These are phyloP conservation scores for Periglandula ipomoeae DNA, from an alignment of 2,329 filamentous ascomycete genomes.

Conservation along the genomic window DNA sequence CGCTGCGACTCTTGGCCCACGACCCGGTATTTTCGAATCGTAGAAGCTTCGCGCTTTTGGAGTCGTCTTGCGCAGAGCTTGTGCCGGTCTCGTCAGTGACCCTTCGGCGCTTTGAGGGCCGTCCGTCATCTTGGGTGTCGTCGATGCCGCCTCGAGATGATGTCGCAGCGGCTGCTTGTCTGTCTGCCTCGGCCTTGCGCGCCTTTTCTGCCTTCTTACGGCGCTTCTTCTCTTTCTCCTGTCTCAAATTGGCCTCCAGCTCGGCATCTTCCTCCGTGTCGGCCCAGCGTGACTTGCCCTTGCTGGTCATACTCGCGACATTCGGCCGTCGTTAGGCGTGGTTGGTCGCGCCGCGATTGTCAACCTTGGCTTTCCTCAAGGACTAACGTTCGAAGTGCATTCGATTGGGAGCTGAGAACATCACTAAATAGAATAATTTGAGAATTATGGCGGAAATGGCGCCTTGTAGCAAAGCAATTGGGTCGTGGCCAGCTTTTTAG, in stretches of 20 bases:
- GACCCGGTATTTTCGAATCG: constrained; percentile 54
- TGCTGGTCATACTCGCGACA: constrained; percentile 59
- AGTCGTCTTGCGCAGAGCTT: neutral
- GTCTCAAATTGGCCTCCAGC: constrained; percentile 61
- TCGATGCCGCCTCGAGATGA: constrained; percentile 5
- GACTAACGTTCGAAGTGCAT: too few relatives aligned
- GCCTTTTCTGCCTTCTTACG: constrained; percentile 75
- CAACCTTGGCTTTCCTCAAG: too few relatives aligned
- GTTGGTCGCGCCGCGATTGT: too few relatives aligned
- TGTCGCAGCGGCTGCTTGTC: neutral
- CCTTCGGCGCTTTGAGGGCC: constrained; percentile 54
- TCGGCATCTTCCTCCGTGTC: constrained; percentile 73
- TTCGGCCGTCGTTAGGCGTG: too few relatives aligned
- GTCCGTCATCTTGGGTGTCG: constrained; percentile 24
- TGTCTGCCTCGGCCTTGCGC: constrained; percentile 47
- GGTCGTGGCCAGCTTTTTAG: too few relatives aligned
- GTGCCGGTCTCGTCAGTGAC: constrained; percentile 37
- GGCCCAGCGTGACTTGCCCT: constrained; percentile 74
- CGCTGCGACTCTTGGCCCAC: constrained; percentile 65
- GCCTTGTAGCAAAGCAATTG: too few relatives aligned
- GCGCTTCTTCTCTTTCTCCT: constrained; percentile 84
- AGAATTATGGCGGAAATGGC: too few relatives aligned
- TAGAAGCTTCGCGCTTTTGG: constrained; percentile 45
- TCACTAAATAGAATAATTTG: too few relatives aligned
- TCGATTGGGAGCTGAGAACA: too few relatives aligned